Evolutionary conservation across 179 eudicot genomes (phyloP).

Genomic region (Silene vulgaris): DNA sequence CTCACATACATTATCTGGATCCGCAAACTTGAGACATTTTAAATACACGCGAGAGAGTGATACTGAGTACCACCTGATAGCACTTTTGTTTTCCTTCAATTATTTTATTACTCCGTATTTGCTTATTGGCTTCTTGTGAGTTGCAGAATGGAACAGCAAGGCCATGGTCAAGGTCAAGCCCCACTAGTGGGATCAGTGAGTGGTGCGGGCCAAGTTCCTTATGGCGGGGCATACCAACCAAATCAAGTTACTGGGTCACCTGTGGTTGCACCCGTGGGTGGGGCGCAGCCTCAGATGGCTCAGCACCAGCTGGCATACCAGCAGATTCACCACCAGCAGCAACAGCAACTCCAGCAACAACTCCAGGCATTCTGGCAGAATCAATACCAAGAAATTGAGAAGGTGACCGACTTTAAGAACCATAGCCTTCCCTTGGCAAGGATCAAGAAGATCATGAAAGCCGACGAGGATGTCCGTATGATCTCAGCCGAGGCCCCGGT

Average conservation of each 20-base stretch:
- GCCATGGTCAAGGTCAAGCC: constrained; percentile 58
- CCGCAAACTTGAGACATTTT: background rate
- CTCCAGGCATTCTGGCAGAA: constrained; percentile 58
- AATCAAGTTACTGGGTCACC: constrained; percentile 53
- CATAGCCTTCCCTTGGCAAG: constrained; percentile 61
- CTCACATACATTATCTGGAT: background rate
- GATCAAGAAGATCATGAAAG: constrained; percentile 72
- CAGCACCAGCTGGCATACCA: constrained; percentile 79
- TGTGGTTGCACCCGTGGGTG: constrained; percentile 42
- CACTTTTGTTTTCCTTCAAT: background rate
- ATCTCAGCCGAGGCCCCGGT: constrained; percentile 70
- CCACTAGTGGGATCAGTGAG: constrained; percentile 38
- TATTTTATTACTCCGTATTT: background rate
- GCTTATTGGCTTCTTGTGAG: background rate
- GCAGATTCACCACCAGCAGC: constrained; percentile 80
- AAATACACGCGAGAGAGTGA: background rate
- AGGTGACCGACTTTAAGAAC: constrained; percentile 58
- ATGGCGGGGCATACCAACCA: constrained; percentile 49
- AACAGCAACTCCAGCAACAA: constrained; percentile 52
- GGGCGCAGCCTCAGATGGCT: constrained; percentile 48
- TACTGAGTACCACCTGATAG: background rate
- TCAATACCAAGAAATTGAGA: constrained; percentile 57
- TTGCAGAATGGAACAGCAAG: constrained; percentile 69
- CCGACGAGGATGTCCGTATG: constrained; percentile 70
- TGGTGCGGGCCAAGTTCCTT: constrained; percentile 51